Percentiles rank a stretch among this genome's conserved stretches.
Conservation (phyloP, 306 rosid genomes). For the Chamaecrista fasciculata region DNA sequence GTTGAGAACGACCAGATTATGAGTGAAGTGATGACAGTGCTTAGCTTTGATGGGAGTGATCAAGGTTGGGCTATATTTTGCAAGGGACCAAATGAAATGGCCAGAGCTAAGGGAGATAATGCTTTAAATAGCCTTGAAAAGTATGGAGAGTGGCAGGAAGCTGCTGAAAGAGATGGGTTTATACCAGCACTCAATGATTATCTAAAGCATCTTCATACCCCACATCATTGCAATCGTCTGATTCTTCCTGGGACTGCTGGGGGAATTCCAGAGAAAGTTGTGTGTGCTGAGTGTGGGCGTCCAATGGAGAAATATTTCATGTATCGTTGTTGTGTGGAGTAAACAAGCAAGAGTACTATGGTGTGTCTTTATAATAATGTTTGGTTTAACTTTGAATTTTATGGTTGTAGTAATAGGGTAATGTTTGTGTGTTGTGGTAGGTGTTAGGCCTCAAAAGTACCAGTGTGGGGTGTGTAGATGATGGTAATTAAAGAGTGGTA, state of each 20-base stretch:
- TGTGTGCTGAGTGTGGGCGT: slow-evolving; percentile 34
- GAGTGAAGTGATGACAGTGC: slow-evolving; percentile 22
- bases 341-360: no score
- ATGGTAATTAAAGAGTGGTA: no score
- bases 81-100: slow-evolving; percentile 20
- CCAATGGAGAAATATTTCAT: slow-evolving; percentile 29
- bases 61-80: slow-evolving; percentile 32
- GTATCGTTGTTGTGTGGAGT: slow-evolving; percentile 34
- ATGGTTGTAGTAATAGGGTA: no score
- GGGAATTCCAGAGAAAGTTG: slow-evolving; percentile 29
- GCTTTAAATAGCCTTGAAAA: neutral
- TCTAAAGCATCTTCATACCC: neutral
- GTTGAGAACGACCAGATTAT: slow-evolving; percentile 17
- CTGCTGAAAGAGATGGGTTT: neutral
- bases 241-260: slow-evolving; percentile 30
- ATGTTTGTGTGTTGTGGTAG: no score
- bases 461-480: no score
- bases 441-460: no score
- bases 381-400: no score
- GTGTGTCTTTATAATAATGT: no score
- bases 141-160: neutral
- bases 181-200: slow-evolving; percentile 4
- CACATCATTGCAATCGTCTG: slow-evolving; percentile 31
- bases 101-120: neutral
- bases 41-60: slow-evolving; percentile 29